These are phyloP conservation scores for Fusarium napiforme DNA, from an alignment of 2,329 filamentous ascomycete genomes.

Conservation along the genomic window DNA sequence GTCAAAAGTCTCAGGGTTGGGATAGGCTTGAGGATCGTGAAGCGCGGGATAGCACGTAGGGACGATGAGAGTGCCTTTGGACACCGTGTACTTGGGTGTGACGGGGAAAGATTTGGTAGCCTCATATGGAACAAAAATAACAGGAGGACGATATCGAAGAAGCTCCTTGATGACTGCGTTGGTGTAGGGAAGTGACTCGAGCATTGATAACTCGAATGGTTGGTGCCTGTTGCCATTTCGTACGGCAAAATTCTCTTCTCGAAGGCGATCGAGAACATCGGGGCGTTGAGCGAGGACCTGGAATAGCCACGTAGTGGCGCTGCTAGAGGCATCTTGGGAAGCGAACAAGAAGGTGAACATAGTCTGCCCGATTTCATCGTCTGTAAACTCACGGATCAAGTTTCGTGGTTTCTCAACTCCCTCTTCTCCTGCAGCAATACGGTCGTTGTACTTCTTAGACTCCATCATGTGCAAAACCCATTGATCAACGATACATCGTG, in stretches of 20 bases:
- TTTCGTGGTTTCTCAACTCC: slow-evolving; percentile 56
- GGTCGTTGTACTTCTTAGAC: slow-evolving; percentile 73
- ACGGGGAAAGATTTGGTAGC: slow-evolving; percentile 60
- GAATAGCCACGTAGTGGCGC: slow-evolving; percentile 64
- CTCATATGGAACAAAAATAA: slow-evolving; percentile 65
- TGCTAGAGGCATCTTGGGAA: slow-evolving; percentile 64
- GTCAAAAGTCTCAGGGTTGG: slow-evolving; percentile 59
- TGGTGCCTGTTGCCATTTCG: slow-evolving; percentile 55
- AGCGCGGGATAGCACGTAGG: slow-evolving; percentile 64
- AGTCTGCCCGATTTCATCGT: slow-evolving; percentile 61
- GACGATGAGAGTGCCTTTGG: slow-evolving; percentile 61
- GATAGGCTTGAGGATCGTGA: slow-evolving; percentile 60
- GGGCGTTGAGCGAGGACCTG: slow-evolving; percentile 62
- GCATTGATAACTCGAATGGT: slow-evolving; percentile 57
- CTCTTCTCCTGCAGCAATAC: slow-evolving; percentile 66
- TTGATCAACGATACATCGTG: slow-evolving; percentile 80
- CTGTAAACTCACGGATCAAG: slow-evolving; percentile 61
- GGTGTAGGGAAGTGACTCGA: slow-evolving; percentile 62
- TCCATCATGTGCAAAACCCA: slow-evolving; percentile 82
- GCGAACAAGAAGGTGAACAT: slow-evolving; percentile 66
- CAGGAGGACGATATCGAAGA: slow-evolving; percentile 62
- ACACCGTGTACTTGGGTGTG: slow-evolving; percentile 59
- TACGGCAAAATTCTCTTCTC: slow-evolving; percentile 59
- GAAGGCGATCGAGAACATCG: slow-evolving; percentile 58
- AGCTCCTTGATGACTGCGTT: slow-evolving; percentile 64